Base-by-base conservation (phyloP, 2,329 filamentous ascomycete genomes). In the Aspergillus ochraceus region DNA sequence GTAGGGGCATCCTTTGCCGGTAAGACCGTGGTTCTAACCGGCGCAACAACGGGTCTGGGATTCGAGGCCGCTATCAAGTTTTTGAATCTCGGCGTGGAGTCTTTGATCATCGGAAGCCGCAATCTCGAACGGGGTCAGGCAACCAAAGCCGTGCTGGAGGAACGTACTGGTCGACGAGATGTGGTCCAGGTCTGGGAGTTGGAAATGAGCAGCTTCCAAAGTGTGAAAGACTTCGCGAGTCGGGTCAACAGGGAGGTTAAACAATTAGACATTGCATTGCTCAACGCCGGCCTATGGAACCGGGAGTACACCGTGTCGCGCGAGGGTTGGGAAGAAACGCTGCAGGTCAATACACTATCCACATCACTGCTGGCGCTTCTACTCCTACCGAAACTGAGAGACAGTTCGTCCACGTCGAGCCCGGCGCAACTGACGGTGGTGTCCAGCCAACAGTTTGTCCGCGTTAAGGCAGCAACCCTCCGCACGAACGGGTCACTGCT, bases 301-400 rank as follows among this genome's bases (percentile, higher is more conserved):
- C 68, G 74, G 14, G 66, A 72, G 22, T 80, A 76, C 61, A 63
- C 59, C 2, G 58, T 66, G 1, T 76, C 76, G 0, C 52, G 70
- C 2, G 79, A 81, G 32, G 82, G 80, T 6, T 84, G 78, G 74
- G 83, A 85, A 59, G 74, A 79, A 55, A 81, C 78, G 1, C 63
- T 88, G 11, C 84, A 88, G 68, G 81, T 86, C 63, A 87, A 88
- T 66, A 77, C 81, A 1, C 71, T 88, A 2, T 84, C 84, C 2
- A 88, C 84, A 1, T 76, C 80, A 6, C 74, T 87, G 1, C 71
- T 88, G 6, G 83, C 77, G 0, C 62, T 86, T 2, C 68, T 86
- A 2, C 74, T 88, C 11, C 71, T 84, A 1, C 81, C 81, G 0
- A 79, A 80, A 55, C 66, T 84, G 12, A 69, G 71, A 24, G 68